Evolutionary conservation across 371 early-diverging fungal genomes (phyloP).

Genomic region (Coemansia sp.): DNA sequence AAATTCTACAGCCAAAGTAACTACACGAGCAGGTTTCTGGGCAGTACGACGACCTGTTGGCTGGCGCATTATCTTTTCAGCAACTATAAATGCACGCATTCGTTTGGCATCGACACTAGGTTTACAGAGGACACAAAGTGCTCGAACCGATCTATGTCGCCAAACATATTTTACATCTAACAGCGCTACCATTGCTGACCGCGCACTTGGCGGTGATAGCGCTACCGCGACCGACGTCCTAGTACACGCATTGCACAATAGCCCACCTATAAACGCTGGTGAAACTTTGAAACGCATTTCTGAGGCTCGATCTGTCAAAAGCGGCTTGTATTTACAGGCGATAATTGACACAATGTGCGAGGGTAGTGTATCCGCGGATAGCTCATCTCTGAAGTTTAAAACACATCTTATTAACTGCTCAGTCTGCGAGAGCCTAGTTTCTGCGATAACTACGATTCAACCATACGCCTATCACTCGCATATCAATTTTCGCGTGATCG

Average conservation of each 20-base stretch:
- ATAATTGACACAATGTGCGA: constrained; percentile 17
- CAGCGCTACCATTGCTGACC: background rate
- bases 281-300: constrained; percentile 28
- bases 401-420: constrained; percentile 17
- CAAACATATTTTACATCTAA: background rate
- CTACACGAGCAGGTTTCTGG: too few species aligned
- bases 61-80: too few species aligned
- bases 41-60: too few species aligned
- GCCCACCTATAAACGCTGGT: constrained; percentile 19
- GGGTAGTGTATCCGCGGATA: background rate
- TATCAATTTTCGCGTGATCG: constrained; percentile 12
- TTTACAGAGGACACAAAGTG: background rate
- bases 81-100: too few species aligned
- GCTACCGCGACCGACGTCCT: background rate
- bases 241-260: constrained; percentile 4
- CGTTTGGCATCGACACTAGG: background rate
- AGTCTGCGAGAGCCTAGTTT: constrained; percentile 30
- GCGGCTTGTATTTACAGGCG: constrained; percentile 18
- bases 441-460: constrained; percentile 20
- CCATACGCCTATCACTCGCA: background rate
- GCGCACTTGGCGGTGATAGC: background rate
- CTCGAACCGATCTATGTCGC: background rate
- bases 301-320: constrained; percentile 24
- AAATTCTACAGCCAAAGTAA: too few species aligned
- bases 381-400: background rate